These are phyloP conservation scores for Taphrina flavorubra DNA, from an alignment of 1,139 yeast species.

Conservation along the genomic window DNA sequence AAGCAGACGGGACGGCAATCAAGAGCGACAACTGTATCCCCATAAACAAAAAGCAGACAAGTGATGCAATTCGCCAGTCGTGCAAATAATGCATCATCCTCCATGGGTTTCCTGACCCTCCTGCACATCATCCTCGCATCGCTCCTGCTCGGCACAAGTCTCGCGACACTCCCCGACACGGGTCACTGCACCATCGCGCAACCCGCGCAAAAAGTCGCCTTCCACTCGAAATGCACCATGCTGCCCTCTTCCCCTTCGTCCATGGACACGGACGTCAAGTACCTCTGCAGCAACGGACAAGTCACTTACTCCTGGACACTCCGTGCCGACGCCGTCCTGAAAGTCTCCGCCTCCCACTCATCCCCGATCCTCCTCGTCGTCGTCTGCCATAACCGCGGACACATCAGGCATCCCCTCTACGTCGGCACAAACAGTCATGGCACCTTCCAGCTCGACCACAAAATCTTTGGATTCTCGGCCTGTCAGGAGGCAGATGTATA, in stretches of 20 bases:
- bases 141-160: neutral
- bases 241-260: neutral
- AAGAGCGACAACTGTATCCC: no score
- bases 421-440: neutral
- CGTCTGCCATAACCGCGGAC: conserved; percentile 8
- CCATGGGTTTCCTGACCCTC: neutral
- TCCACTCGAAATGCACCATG: neutral
- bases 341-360: neutral
- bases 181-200: conserved; percentile 1
- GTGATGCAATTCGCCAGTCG: neutral
- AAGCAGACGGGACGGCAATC: no score
- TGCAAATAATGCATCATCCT: neutral
- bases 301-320: neutral
- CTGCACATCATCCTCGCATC: neutral
- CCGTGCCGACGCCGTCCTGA: neutral
- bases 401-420: conserved; percentile 9
- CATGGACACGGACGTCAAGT: neutral
- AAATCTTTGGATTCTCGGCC: conserved; percentile 1
- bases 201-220: neutral
- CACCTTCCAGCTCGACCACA: neutral
- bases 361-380: neutral
- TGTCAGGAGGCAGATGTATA: neutral
- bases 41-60: no score
- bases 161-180: neutral
- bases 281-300: neutral